Evolutionary conservation across 208 protist species (phyloP).

Genomic region (Leishmania guyanensis): DNA sequence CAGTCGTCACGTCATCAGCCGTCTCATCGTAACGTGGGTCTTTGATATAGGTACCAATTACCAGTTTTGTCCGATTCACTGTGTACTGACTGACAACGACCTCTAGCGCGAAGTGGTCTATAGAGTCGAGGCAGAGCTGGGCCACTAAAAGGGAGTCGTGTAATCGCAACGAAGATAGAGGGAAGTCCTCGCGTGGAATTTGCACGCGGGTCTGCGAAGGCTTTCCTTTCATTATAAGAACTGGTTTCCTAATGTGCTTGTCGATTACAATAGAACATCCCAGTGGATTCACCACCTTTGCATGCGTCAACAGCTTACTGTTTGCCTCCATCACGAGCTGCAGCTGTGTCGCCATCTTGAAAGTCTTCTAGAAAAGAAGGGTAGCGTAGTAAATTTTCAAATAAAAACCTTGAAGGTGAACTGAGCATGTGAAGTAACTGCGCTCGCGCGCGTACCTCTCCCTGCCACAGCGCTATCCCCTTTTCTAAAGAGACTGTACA

Average conservation of each 20-base stretch:
- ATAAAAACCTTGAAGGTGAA: not conserved
- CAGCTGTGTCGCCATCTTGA: constrained; percentile 8
- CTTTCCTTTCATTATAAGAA: constrained; percentile 64
- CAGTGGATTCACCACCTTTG: constrained; percentile 56
- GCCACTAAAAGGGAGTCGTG: constrained; percentile 51
- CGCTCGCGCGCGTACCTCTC: not conserved
- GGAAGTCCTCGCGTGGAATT: constrained; percentile 67
- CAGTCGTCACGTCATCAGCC: constrained; percentile 36
- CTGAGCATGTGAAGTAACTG: not conserved
- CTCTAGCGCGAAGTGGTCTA: constrained; percentile 74
- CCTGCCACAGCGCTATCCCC: not conserved
- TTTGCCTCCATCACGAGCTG: constrained; percentile 39
- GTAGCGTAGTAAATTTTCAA: not conserved
- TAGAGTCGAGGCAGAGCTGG: constrained; percentile 52
- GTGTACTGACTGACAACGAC: constrained; percentile 48
- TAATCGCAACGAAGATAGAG: constrained; percentile 49
- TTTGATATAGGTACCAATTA: constrained; percentile 69
- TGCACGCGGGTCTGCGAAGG: constrained; percentile 48
- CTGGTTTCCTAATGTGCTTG: constrained; percentile 33
- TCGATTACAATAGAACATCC: constrained; percentile 68
- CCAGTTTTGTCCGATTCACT: constrained; percentile 57
- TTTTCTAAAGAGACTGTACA: not conserved
- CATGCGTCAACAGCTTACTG: constrained; percentile 36
- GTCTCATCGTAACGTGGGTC: constrained; percentile 40
- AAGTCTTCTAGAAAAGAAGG: not conserved